Evolutionary conservation across 2,329 filamentous ascomycete species (phyloP).

Genomic region (Cadophora gregata): DNA sequence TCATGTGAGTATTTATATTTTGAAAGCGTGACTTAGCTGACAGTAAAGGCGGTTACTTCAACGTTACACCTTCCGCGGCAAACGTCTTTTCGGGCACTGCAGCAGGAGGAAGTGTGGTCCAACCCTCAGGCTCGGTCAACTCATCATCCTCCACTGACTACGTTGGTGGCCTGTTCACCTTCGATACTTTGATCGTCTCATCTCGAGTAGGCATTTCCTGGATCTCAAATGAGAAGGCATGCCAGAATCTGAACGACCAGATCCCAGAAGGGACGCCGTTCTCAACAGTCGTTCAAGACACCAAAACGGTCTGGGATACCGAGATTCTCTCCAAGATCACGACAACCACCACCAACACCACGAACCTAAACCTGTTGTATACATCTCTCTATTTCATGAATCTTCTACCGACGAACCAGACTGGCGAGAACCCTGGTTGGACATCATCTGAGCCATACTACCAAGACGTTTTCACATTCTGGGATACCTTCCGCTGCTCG

Average conservation of each 20-base stretch:
- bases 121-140: slow-evolving; percentile 41
- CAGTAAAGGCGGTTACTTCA: slow-evolving; percentile 37
- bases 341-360: slow-evolving; percentile 60
- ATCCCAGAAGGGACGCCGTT: slow-evolving; percentile 51
- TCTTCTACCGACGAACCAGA: slow-evolving; percentile 71
- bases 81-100: slow-evolving; percentile 41
- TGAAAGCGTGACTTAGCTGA: slow-evolving; percentile 14
- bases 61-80: slow-evolving; percentile 31
- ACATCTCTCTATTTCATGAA: slow-evolving; percentile 70
- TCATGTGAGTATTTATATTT: slow-evolving; percentile 56
- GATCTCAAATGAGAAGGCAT: slow-evolving; percentile 55
- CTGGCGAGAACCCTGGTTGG: slow-evolving; percentile 73
- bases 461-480: slow-evolving; percentile 73
- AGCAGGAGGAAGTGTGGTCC: slow-evolving; percentile 41
- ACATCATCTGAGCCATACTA: slow-evolving; percentile 68
- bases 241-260: slow-evolving; percentile 53
- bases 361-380: slow-evolving; percentile 67
- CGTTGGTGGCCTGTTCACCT: slow-evolving; percentile 56
- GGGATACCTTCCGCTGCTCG: slow-evolving; percentile 67
- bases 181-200: slow-evolving; percentile 49
- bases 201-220: slow-evolving; percentile 59
- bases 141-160: slow-evolving; percentile 47
- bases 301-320: slow-evolving; percentile 62
- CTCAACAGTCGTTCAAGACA: slow-evolving; percentile 49
- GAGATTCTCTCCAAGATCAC: slow-evolving; percentile 68